Conservation (phyloP, 164 flowering plant genomes). For the Annona cherimola region DNA sequence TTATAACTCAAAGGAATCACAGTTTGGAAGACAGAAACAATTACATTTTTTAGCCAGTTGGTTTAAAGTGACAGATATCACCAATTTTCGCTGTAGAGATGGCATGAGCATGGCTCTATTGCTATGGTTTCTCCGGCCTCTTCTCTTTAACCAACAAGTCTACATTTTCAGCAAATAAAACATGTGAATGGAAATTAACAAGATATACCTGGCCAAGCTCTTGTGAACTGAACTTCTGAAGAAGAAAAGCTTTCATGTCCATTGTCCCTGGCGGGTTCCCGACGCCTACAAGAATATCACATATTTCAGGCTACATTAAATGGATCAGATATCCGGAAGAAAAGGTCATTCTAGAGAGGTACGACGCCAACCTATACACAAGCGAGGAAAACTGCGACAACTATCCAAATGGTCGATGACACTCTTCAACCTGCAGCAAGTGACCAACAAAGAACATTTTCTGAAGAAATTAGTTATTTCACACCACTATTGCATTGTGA, state of each 20-base stretch:
- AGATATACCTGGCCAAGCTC: slow-evolving; percentile 69
- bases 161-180: not conserved
- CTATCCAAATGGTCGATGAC: slow-evolving; percentile 86
- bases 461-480: not conserved
- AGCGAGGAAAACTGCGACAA: slow-evolving; percentile 70
- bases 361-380: slow-evolving; percentile 65
- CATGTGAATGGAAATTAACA: not conserved
- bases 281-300: slow-evolving; percentile 44
- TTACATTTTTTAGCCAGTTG: too few species aligned
- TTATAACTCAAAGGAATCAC: too few species aligned
- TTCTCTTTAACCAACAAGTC: not conserved
- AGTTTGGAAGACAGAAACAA: too few species aligned
- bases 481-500: not conserved
- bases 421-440: slow-evolving; percentile 64
- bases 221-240: slow-evolving; percentile 73
- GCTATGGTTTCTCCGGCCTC: too few species aligned
- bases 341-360: not conserved
- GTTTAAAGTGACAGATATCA: too few species aligned
- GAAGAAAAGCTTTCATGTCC: slow-evolving; percentile 92
- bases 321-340: not conserved
- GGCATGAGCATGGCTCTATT: too few species aligned
- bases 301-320: not conserved
- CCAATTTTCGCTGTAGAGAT: too few species aligned
- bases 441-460: slow-evolving; percentile 6
- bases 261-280: slow-evolving; percentile 95